These are phyloP conservation scores for Salicornia ramosissima DNA, from an alignment of 148 eudicot genomes.

Conservation along the genomic window DNA sequence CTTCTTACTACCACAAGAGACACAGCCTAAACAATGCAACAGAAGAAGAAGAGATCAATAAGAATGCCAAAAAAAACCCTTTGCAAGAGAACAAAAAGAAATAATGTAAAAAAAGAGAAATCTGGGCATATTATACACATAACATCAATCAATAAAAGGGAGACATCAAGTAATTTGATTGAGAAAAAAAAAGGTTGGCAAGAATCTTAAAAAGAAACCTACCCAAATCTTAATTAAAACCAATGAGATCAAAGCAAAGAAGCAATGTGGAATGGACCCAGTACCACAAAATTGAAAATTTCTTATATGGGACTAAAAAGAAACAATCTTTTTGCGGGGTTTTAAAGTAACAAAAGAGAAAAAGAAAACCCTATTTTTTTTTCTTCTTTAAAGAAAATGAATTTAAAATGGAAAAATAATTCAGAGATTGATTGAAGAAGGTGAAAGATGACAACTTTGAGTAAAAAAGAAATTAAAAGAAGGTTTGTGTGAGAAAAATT, in stretches of 20 bases:
- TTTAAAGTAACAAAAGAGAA: not conserved
- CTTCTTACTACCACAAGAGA: constrained; percentile 11
- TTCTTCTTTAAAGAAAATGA: too few species aligned
- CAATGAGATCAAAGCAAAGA: constrained; percentile 15
- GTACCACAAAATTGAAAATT: constrained; percentile 11
- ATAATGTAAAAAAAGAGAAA: too few species aligned
- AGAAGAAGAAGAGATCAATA: constrained; percentile 16
- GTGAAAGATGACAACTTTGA: constrained; percentile 16
- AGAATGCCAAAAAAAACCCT: not conserved
- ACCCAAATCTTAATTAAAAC: constrained; percentile 13
- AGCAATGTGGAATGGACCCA: constrained; percentile 19
- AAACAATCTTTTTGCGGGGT: not conserved
- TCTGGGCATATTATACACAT: too few species aligned
- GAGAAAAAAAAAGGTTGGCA: too few species aligned
- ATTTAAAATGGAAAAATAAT: not conserved
- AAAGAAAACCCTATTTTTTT: not conserved
- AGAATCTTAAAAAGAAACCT: not conserved
- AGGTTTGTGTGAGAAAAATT: constrained; percentile 25
- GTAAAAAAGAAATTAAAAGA: constrained; percentile 29
- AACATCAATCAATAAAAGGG: too few species aligned
- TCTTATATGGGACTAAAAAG: not conserved
- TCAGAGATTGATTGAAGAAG: not conserved
- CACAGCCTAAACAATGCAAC: constrained; percentile 22
- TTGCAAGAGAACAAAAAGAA: too few species aligned
- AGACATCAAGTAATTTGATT: too few species aligned